Evolutionary conservation across 345 rosid genomes (phyloP), one percentile per base, ranked within the genome.

Genomic region (Dovyalis caffra): DNA sequence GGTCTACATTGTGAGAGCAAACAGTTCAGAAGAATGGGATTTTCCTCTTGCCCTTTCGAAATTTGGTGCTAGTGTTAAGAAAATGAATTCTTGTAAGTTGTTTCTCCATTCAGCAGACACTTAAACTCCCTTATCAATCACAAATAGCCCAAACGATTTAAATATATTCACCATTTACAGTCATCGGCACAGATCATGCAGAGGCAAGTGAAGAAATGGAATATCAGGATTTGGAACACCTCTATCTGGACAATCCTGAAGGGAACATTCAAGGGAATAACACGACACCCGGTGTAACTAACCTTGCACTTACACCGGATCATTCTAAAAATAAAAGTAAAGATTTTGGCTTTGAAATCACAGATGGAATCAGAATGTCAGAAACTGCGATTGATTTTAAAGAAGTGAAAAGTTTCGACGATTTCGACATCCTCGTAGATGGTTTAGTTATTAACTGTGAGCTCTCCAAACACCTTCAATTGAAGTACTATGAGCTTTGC

Each of bases 401-500:
- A 45, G 71, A 80, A 23, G 86, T 85, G 69, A 87, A 81, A 76
- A 64, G 85, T 31, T 40, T 85, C 1, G 73, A 85, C 20, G 77
- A 85, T 64, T 87, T 87, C 68, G 76, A 66, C 43, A 68, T 87
- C 53, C 32, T 77, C 1, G 80, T 66, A 0, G 77, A 83, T 43
- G 88, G 86, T 58, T 71, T 85, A 53, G 70, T 83, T 34, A 76
- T 87, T 23, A 79, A 77, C 74, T 53, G 78, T 1, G 77, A 76
- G 70, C 76, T 87, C 64, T 45, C 82, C 49, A 76, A 78, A 70
- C 66, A 83, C 80, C 57, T 80, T 14, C 75, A 49, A 34, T 35
- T 31, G 62, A 87, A 85, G 76, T 85, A 87, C 64, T 83, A 76
- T 49, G 82, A 85, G n/a, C 86, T 85, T 72, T 87, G 90, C 68